Base-by-base conservation (phyloP, 257 asterid genomes). In the Cruciata laevipes region DNA sequence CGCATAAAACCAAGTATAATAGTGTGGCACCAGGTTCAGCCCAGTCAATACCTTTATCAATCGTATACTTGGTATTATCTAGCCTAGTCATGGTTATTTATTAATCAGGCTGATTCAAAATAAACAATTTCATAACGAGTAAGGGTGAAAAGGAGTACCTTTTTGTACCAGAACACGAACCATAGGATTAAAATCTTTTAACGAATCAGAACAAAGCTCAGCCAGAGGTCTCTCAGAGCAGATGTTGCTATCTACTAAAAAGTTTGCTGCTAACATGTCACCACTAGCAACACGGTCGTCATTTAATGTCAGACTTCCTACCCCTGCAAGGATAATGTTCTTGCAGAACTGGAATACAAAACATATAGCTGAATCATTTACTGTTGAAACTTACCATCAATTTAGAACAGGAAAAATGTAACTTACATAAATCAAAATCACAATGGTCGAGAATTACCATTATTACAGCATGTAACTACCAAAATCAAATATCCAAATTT, bases 161-260 rank as follows among this genome's bases (percentile, higher is more conserved):
- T 84, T 79, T 63, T 85, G 81, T 69, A 89, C 93, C 63, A 95
- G 83, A 68, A 94, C 99, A 42, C 83, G 91, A 79, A 94, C 99
- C 99, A 90, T 94, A 56, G 96, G 95, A 73, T 94, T 94, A 81
- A 90, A 94, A 74, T 94, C 97, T 75, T 84, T 90, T 87, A 94
- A 81, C 2, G 99, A 94, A 72, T 85, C 89, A 71, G 96, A 84
- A 64, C 96, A 90, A 56, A 90, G 89, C 79, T 88, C 97, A 8
- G 96, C 96, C 53, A 94, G 76, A 65, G 96, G 77, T 74, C 83
- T 90, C 63, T 90, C 96, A 12, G 69, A 40, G 71, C 70, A 75
- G 6, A 70, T 72, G 60, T 69, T 77, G 67, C 80, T 89, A 58
- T 75, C 91, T 0, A 87, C 74, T 79, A 90, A 78, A 75, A 94